Percentiles rank a stretch among this genome's conserved stretches.
phyloP scores from a whole-genome alignment of 176 grass and related monocot genomes.

The Cenchrus fungigraminus region DNA sequence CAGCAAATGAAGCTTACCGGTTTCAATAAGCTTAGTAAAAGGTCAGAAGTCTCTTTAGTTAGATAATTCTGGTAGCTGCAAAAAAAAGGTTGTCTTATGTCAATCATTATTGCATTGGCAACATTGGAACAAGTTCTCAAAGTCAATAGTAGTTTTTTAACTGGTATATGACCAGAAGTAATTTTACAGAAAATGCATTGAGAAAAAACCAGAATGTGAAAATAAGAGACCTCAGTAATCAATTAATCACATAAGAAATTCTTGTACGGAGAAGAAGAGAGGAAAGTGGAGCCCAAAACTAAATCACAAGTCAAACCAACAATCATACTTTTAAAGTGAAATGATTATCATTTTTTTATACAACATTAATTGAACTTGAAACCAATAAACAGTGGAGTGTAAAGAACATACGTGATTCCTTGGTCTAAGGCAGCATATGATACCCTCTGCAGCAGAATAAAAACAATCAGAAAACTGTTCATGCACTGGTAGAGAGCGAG shows the following conservation, averaged over 20 bases:
- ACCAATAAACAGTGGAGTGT: constrained; percentile 5
- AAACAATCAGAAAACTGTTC: constrained; percentile 35
- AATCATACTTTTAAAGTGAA: not conserved
- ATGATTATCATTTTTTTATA: not conserved
- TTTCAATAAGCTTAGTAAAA: constrained; percentile 73
- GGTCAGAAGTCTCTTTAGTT: constrained; percentile 82
- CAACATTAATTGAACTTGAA: constrained; percentile 26
- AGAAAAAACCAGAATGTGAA: not conserved
- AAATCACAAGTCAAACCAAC: constrained; percentile 20
- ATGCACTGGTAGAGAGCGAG: no score
- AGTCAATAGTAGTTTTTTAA: constrained; percentile 4
- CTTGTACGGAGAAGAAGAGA: constrained; percentile 23
- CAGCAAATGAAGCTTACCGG: constrained; percentile 64
- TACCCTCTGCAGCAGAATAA: constrained; percentile 82
- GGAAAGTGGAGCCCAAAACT: constrained; percentile 7
- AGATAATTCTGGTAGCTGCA: constrained; percentile 96
- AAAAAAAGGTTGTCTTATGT: constrained; percentile 26
- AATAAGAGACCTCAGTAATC: not conserved
- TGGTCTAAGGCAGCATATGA: constrained; percentile 50
- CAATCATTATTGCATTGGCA: constrained; percentile 15
- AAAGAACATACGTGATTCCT: constrained; percentile 71
- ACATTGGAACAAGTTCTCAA: constrained; percentile 20
- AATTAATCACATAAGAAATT: constrained; percentile 12
- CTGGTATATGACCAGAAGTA: constrained; percentile 20
- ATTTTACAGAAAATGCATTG: constrained; percentile 11